Conservation (phyloP, 495 filamentous ascomycete genomes). For the Penicillium bovifimosum region DNA sequence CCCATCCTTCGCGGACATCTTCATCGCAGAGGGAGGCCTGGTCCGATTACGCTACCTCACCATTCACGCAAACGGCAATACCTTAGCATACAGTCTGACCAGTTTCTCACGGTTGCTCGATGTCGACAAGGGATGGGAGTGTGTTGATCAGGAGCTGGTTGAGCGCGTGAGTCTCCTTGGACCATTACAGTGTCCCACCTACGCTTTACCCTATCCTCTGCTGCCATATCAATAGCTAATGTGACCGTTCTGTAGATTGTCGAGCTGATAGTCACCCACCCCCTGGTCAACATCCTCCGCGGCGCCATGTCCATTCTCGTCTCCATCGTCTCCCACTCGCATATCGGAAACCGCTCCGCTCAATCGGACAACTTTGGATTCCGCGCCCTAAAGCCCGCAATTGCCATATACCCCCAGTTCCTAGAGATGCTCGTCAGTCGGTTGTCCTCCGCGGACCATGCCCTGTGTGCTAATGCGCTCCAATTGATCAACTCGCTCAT, state of each 20-base stretch:
- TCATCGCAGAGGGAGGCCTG: constrained; percentile 84
- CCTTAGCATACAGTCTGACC: constrained; percentile 88
- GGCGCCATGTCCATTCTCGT: constrained; percentile 96
- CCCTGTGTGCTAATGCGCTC: constrained; percentile 89
- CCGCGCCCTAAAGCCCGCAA: constrained; percentile 84
- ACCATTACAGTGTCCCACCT: not conserved
- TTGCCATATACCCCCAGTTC: constrained; percentile 86
- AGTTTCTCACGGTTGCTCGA: constrained; percentile 81
- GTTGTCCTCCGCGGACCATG: constrained; percentile 89
- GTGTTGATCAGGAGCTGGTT: constrained; percentile 60
- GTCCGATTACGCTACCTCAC: constrained; percentile 73
- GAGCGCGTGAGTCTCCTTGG: constrained; percentile 49
- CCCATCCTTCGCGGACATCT: constrained; percentile 92
- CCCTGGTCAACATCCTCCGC: constrained; percentile 92
- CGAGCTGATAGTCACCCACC: constrained; percentile 89
- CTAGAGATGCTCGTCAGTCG: constrained; percentile 88
- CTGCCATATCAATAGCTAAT: not conserved
- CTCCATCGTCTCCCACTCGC: constrained; percentile 81
- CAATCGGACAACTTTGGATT: constrained; percentile 68
- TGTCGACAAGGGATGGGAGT: constrained; percentile 96
- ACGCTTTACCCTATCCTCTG: not conserved
- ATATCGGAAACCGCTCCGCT: constrained; percentile 36
- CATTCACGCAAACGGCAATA: constrained; percentile 83
- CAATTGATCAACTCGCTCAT: constrained; percentile 94
- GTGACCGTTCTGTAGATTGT: constrained; percentile 56